Percentiles rank a stretch among this genome's conserved stretches.
phyloP scores from a whole-genome alignment of 2,329 filamentous ascomycete species.

The Huntiella decipiens region DNA sequence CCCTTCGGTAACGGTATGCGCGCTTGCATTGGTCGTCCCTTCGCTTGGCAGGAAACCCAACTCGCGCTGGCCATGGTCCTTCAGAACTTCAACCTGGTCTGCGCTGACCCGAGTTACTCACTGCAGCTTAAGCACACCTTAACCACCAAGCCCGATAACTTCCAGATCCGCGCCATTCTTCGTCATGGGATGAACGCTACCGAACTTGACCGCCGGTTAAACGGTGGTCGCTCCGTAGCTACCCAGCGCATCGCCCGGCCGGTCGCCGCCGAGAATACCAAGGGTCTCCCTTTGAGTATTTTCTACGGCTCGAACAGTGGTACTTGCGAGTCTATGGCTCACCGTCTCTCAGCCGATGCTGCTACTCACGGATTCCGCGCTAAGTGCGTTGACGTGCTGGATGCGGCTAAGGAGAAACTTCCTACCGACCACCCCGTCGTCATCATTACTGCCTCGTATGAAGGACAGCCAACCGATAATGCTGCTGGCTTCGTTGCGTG shows the following conservation, averaged over 20 bases:
- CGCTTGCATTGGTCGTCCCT: constrained; percentile 52
- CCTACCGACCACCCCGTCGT: constrained; percentile 42
- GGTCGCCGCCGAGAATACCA: neutral
- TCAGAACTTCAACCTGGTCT: constrained; percentile 50
- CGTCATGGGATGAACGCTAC: constrained; percentile 28
- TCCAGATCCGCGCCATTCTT: constrained; percentile 40
- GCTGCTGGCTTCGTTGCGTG: constrained; percentile 49
- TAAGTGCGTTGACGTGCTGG: constrained; percentile 33
- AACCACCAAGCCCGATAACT: constrained; percentile 44
- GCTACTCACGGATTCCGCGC: constrained; percentile 38
- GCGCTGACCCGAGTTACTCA: constrained; percentile 41
- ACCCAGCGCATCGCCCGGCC: constrained; percentile 2
- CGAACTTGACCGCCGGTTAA: constrained; percentile 27
- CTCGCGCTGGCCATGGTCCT: constrained; percentile 43
- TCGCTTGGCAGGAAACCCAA: constrained; percentile 56
- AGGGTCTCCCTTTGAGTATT: constrained; percentile 36
- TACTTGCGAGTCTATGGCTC: constrained; percentile 52
- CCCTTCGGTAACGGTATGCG: constrained; percentile 57
- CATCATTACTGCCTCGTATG: constrained; percentile 53
- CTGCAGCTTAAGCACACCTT: constrained; percentile 36
- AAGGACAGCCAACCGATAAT: constrained; percentile 57
- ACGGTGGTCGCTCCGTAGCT: constrained; percentile 16
- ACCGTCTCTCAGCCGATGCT: constrained; percentile 41
- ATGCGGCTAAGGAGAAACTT: constrained; percentile 40
- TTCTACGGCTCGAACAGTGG: constrained; percentile 58